Evolutionary conservation across 768 basidiomycete genomes (phyloP).

Genomic region (Rhizopogon vulgaris): DNA sequence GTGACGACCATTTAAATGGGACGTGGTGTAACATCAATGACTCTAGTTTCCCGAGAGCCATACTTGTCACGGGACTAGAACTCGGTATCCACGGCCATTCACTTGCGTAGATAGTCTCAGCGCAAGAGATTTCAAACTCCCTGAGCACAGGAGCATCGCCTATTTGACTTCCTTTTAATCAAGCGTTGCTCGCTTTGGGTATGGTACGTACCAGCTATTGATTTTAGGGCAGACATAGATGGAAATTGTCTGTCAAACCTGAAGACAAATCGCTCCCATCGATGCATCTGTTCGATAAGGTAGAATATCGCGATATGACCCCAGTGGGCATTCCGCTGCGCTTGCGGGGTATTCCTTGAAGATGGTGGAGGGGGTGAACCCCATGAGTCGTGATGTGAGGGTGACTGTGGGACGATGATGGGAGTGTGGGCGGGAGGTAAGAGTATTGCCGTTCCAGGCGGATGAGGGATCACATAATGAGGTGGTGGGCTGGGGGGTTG

Average conservation of each 20-base stretch:
- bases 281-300: constrained; percentile 71
- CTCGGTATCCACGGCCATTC: constrained; percentile 79
- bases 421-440: constrained; percentile 34
- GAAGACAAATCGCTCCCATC: constrained; percentile 80
- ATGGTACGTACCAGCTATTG: constrained; percentile 52
- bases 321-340: constrained; percentile 60
- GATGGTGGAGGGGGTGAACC: constrained; percentile 25
- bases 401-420: constrained; percentile 42
- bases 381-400: constrained; percentile 35
- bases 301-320: constrained; percentile 78
- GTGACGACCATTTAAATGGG: constrained; percentile 74
- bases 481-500: constrained; percentile 24
- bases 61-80: constrained; percentile 25
- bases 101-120: constrained; percentile 49
- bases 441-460: constrained; percentile 22
- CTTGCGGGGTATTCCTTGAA: constrained; percentile 22
- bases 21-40: constrained; percentile 63
- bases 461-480: constrained; percentile 33
- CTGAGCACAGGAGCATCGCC: constrained; percentile 67
- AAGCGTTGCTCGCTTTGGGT: not conserved
- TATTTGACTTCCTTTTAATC: constrained; percentile 19
- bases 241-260: constrained; percentile 72
- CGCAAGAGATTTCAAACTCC: constrained; percentile 75
- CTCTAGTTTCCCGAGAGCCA: constrained; percentile 41
- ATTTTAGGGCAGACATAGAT: constrained; percentile 67